These are phyloP conservation scores for Ligustrum vulgare DNA, from an alignment of 257 asterid species.

Conservation along the genomic window DNA sequence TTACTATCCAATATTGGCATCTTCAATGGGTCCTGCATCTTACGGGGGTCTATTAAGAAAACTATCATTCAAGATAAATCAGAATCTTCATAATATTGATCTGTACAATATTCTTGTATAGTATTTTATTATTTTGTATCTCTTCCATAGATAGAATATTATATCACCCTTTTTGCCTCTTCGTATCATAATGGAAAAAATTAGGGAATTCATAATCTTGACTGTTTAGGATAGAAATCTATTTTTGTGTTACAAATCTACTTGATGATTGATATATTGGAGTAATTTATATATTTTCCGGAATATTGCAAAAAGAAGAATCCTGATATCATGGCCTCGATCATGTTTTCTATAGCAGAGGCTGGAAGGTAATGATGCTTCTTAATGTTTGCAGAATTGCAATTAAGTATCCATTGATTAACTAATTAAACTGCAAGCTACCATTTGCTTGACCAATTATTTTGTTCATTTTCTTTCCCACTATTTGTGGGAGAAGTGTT, in stretches of 20 bases:
- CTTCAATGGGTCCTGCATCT: too few species aligned
- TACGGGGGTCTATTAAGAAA: too few species aligned
- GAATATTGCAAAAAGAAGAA: slow-evolving; percentile 16
- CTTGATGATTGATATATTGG: background rate
- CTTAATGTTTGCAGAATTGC: background rate
- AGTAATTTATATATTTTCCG: background rate
- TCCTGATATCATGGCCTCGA: slow-evolving; percentile 50
- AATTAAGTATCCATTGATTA: background rate
- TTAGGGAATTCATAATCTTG: background rate
- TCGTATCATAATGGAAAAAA: too few species aligned
- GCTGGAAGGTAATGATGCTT: slow-evolving; percentile 46
- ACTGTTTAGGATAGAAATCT: slow-evolving; percentile 4
- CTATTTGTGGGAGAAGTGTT: background rate
- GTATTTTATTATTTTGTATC: too few species aligned
- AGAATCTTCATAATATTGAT: too few species aligned
- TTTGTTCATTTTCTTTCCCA: background rate
- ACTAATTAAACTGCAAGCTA: background rate
- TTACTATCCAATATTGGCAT: too few species aligned
- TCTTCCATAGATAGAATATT: too few species aligned
- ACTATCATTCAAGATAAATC: too few species aligned
- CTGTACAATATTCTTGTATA: too few species aligned
- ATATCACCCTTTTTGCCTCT: too few species aligned
- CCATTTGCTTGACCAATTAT: background rate
- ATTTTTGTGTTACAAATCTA: background rate
- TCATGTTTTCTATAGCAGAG: slow-evolving; percentile 35